A percentile compares a stretch with the other conserved stretches of the same genome.
Conservation (phyloP, 2,329 filamentous ascomycete species). For the Pseudogymnoascus sp. region DNA sequence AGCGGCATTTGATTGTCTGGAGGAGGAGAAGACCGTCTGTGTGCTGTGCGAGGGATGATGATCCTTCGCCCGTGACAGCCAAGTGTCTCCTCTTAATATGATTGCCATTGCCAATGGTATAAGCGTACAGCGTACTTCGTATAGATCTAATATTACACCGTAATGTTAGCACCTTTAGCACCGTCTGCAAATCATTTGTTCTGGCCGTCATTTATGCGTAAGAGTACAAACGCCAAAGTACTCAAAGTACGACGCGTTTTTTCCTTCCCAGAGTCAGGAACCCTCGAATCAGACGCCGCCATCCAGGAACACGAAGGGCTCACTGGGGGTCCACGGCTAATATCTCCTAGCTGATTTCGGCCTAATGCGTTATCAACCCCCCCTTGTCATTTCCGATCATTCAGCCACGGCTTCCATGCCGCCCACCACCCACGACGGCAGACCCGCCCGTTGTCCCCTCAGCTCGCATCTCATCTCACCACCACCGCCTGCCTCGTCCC, state of each 20-base stretch:
- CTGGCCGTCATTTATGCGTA: not conserved
- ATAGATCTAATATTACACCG: slow-evolving; percentile 8
- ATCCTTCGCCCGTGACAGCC: not conserved
- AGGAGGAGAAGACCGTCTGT: not conserved
- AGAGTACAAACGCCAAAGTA: not conserved
- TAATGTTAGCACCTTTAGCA: not conserved
- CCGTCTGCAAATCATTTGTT: slow-evolving; percentile 4
- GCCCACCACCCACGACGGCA: not conserved
- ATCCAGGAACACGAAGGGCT: slow-evolving; percentile 2
- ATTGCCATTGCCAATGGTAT: slow-evolving; percentile 1
- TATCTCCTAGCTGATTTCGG: not conserved
- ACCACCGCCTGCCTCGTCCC: not conserved
- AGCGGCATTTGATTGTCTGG: not conserved
- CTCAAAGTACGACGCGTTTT: not conserved
- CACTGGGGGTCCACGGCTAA: slow-evolving; percentile 6
- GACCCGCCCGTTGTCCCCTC: not conserved
- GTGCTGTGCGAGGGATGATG: not conserved
- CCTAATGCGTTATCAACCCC: not conserved
- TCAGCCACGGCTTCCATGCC: slow-evolving; percentile 8
- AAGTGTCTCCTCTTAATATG: not conserved
- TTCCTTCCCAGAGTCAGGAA: not conserved
- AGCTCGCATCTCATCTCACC: slow-evolving; percentile 4
- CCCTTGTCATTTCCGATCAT: slow-evolving; percentile 5
- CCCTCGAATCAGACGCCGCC: not conserved
- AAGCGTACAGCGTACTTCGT: not conserved